phyloP scores from a whole-genome alignment of 2,329 filamentous ascomycete genomes.

The Alternaria brassicicola region DNA sequence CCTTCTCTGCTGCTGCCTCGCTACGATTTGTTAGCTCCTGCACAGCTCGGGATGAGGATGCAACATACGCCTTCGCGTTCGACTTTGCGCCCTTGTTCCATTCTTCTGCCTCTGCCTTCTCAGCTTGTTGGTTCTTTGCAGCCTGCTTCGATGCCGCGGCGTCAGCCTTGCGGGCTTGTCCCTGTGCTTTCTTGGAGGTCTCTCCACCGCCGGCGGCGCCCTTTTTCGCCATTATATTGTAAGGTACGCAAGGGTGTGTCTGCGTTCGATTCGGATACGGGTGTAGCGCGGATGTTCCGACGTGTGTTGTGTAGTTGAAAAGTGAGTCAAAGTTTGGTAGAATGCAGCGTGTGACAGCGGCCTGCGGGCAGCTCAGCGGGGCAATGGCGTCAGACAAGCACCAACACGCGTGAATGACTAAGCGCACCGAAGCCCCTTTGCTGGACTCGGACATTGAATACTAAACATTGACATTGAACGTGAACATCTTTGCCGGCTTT shows the following conservation, averaged over 20 bases:
- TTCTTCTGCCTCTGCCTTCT: slow-evolving; percentile 71
- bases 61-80: slow-evolving; percentile 80
- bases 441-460: too few species aligned
- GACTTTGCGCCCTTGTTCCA: slow-evolving; percentile 89
- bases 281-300: neutral
- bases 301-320: neutral
- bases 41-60: neutral
- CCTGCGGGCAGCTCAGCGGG: slow-evolving; percentile 17
- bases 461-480: too few species aligned
- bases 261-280: neutral
- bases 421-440: neutral
- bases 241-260: neutral
- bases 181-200: slow-evolving; percentile 80
- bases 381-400: slow-evolving; percentile 15
- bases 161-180: slow-evolving; percentile 92
- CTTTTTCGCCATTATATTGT: slow-evolving; percentile 55
- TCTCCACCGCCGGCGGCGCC: slow-evolving; percentile 69
- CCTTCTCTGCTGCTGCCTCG: slow-evolving; percentile 83
- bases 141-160: slow-evolving; percentile 81
- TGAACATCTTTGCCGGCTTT: neutral
- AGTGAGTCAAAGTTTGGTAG: slow-evolving; percentile 24
- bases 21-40: slow-evolving; percentile 54
- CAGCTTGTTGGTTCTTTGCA: slow-evolving; percentile 68
- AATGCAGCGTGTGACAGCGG: slow-evolving; percentile 11
- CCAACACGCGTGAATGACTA: slow-evolving; percentile 18